Conservation (phyloP, 2,329 filamentous ascomycete species). For the Chaetoscypha palmicola region DNA sequence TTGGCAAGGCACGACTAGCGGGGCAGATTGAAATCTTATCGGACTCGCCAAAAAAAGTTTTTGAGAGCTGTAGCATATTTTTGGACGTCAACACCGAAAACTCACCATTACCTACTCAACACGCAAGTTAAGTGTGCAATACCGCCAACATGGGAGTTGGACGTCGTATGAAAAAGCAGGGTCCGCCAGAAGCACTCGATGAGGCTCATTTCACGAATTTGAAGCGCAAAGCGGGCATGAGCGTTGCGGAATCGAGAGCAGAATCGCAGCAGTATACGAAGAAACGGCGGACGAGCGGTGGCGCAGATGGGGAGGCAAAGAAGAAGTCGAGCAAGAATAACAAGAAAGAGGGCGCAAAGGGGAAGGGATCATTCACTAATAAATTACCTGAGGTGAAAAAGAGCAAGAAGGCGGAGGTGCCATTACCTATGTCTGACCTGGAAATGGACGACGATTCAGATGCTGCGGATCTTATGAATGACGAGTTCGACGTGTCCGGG, state of each 20-base stretch:
- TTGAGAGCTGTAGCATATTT: constrained; percentile 6
- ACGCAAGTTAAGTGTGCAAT: neutral
- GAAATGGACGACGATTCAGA: constrained; percentile 38
- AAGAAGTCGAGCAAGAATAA: constrained; percentile 30
- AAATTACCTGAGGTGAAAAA: constrained; percentile 31
- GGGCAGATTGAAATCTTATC: constrained; percentile 20
- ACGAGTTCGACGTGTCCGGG: constrained; percentile 35
- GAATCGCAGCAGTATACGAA: constrained; percentile 39
- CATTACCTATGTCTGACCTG: constrained; percentile 36
- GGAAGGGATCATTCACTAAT: constrained; percentile 33
- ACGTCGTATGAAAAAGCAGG: constrained; percentile 94
- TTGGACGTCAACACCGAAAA: no score
- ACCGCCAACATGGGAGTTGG: constrained; percentile 69
- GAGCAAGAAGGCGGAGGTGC: constrained; percentile 34
- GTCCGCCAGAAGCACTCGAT: constrained; percentile 72
- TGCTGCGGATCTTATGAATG: constrained; percentile 40
- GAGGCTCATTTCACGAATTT: constrained; percentile 69
- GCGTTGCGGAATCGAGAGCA: constrained; percentile 48
- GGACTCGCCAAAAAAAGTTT: constrained; percentile 8
- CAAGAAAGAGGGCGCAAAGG: constrained; percentile 27
- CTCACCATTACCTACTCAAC: neutral
- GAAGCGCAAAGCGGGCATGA: constrained; percentile 77
- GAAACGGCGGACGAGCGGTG: constrained; percentile 56
- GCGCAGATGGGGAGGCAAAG: constrained; percentile 39
- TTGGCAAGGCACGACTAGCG: constrained; percentile 8